Conservation (phyloP, 371 early-diverging fungal genomes). For the Chytridium lagenaria region DNA sequence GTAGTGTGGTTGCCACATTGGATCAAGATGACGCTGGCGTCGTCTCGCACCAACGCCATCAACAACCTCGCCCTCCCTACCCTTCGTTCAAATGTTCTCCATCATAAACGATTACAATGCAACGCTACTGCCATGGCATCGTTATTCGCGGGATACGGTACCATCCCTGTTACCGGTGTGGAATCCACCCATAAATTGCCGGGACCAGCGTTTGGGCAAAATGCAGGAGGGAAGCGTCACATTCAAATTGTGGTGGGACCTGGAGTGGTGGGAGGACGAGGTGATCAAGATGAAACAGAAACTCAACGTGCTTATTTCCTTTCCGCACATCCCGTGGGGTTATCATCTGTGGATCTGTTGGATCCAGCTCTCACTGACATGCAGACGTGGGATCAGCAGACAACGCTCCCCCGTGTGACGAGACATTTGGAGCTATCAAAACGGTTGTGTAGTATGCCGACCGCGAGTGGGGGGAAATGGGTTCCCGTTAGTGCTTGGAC, state of each 20-base stretch:
- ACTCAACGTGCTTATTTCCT: background rate
- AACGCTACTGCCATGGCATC: background rate
- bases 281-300: background rate
- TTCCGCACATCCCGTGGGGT: background rate
- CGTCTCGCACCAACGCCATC: background rate
- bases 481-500: background rate
- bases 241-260: background rate
- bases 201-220: background rate
- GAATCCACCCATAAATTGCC: background rate
- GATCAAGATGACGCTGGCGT: background rate
- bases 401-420: background rate
- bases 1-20: background rate
- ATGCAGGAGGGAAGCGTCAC: background rate
- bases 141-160: background rate
- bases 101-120: background rate
- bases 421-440: background rate
- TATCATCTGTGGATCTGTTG: background rate
- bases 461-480: background rate
- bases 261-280: background rate
- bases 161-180: background rate
- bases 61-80: background rate
- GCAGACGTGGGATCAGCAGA: too few relatives aligned
- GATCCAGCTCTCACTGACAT: background rate
- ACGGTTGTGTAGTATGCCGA: background rate
- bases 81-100: background rate